Evolutionary conservation across 1,139 yeast species (phyloP), one percentile per base, ranked within the genome.

Genomic region (Candida frijolesensis): DNA sequence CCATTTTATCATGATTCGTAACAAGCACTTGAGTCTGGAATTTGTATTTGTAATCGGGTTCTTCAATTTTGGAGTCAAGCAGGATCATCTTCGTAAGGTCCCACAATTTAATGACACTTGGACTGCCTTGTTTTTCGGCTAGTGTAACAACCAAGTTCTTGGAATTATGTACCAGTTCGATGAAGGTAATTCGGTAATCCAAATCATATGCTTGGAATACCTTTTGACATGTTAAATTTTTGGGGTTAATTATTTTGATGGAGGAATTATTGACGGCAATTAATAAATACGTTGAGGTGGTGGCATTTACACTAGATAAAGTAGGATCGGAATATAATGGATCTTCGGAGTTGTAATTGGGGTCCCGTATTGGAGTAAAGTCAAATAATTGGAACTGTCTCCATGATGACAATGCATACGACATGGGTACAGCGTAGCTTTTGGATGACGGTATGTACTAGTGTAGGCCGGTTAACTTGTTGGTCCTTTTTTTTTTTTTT

Each of bases 371-470:
- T 5, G 97, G 97, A 0, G 85, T 78, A 45, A 83, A 78, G 51
- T 91, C 97, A 66, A 89, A 91, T 67, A 94, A 86, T 58, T 89
- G 92, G 68, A 94, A 89, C 60, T 89, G 96, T 54, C 95, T 78
- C 97, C 97, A 91, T 29, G 84, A 71, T 14, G 78, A 54, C 10
- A 67, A 62, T 27, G 64, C 45, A 1, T 68, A 58, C 18, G 45
- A 43, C 40, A 43, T 43, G 39, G 7, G 27, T 38, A n/a, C 15
- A 15, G 15, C 14, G 14, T 33, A 14, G 35, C 15, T 33, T 11
- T n/a, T 33, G 7, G 7, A 33, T n/a, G 35, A 12, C 5, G 35
- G 15, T n/a, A 6, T 25, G 4, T 25, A 9, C 29, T 25, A n/a
- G 16, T n/a, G n/a, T n/a, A n/a, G n/a, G n/a, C n/a, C n/a, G n/a